phyloP scores from a whole-genome alignment of 129 eudicot species.

The Erigeron canadensis region DNA sequence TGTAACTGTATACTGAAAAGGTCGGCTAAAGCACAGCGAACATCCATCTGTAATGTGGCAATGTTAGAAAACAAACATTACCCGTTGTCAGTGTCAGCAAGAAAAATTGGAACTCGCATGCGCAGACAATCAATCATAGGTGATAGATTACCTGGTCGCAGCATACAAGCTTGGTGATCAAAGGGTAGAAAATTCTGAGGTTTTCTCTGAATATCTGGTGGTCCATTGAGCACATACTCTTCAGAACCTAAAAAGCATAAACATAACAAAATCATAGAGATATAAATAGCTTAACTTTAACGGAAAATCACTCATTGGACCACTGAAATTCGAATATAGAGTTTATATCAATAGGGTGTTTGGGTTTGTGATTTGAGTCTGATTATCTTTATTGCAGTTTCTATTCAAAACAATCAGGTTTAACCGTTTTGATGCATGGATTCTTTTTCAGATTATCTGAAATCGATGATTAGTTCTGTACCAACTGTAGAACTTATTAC shows the following conservation, averaged over 20 bases:
- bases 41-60: conserved; percentile 56
- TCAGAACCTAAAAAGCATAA: conserved; percentile 61
- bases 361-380: neutral
- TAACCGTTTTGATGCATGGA: neutral
- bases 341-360: neutral
- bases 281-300: neutral
- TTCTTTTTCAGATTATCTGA: neutral
- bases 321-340: neutral
- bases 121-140: neutral
- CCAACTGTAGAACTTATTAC: neutral
- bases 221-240: conserved; percentile 84
- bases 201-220: conserved; percentile 60
- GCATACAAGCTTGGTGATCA: conserved; percentile 84
- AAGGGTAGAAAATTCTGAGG: conserved; percentile 80
- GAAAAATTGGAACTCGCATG: neutral
- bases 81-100: neutral
- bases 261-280: neutral
- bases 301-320: neutral
- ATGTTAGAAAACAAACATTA: neutral
- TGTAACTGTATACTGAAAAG: conserved; percentile 65
- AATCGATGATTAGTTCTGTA: neutral
- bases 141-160: conserved; percentile 72
- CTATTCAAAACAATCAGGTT: neutral
- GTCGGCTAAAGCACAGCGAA: conserved; percentile 76
- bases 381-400: neutral